Conservation (phyloP, 345 rosid genomes). For the Aegle marmelos region DNA sequence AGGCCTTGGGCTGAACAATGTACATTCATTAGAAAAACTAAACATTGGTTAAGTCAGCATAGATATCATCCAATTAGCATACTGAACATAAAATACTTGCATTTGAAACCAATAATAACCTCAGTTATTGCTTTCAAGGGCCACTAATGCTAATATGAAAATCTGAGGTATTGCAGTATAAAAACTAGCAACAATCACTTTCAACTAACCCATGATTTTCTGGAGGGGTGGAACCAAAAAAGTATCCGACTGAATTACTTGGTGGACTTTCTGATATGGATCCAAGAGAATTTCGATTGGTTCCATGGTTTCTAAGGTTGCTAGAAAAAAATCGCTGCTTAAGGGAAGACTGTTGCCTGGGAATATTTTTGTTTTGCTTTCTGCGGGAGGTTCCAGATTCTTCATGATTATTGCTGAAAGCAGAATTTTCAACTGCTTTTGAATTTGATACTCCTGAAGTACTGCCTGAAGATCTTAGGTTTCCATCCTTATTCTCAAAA, state of each 20-base stretch:
- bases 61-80: neutral
- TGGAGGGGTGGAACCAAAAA: slow-evolving; percentile 96
- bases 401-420: slow-evolving; percentile 47
- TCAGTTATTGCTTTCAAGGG: neutral
- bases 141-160: neutral
- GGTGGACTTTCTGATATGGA: slow-evolving; percentile 89
- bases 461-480: slow-evolving; percentile 31
- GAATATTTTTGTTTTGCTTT: slow-evolving; percentile 59
- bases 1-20: slow-evolving; percentile 55
- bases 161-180: neutral
- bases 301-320: slow-evolving; percentile 70
- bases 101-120: neutral
- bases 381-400: slow-evolving; percentile 55
- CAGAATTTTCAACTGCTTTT: slow-evolving; percentile 46
- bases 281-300: slow-evolving; percentile 50
- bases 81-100: neutral
- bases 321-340: slow-evolving; percentile 78
- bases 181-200: slow-evolving; percentile 15
- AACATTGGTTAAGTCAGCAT: neutral
- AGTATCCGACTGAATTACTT: slow-evolving; percentile 87
- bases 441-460: slow-evolving; percentile 40
- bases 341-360: slow-evolving; percentile 65
- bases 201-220: slow-evolving; percentile 77
- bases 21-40: slow-evolving; percentile 6
- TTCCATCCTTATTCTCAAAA: slow-evolving; percentile 61